Evolutionary conservation across 768 basidiomycete species (phyloP).

Genomic region (Tylopilus sp.): DNA sequence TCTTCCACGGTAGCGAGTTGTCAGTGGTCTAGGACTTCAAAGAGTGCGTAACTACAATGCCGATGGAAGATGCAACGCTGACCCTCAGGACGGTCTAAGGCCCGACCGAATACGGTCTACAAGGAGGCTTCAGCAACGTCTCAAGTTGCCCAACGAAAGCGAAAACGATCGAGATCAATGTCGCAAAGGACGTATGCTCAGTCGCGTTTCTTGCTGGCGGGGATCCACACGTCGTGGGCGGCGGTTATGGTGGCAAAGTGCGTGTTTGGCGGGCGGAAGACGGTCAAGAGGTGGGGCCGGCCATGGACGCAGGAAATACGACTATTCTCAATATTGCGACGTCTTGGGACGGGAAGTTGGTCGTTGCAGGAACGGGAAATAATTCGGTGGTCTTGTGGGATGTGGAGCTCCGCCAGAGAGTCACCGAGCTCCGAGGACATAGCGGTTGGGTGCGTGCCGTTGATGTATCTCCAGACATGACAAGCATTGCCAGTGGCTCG

Average conservation of each 20-base stretch:
- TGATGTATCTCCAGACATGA: constrained; percentile 14
- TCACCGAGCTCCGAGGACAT: constrained; percentile 7
- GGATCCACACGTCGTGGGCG: constrained; percentile 3
- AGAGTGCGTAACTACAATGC: background rate
- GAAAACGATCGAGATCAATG: background rate
- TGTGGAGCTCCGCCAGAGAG: constrained; percentile 1
- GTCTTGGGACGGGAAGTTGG: constrained; percentile 7
- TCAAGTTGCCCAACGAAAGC: background rate
- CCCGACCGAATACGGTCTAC: background rate
- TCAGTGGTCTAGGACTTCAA: background rate
- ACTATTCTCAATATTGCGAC: constrained; percentile 3
- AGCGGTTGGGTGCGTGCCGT: constrained; percentile 12
- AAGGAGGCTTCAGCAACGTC: background rate
- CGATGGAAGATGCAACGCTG: background rate
- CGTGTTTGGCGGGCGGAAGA: constrained; percentile 1
- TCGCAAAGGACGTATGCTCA: constrained; percentile 9
- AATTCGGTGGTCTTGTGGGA: constrained; percentile 12
- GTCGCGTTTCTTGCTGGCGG: constrained; percentile 5
- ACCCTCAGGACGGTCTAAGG: background rate
- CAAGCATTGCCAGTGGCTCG: constrained; percentile 8
- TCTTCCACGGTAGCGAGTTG: background rate
- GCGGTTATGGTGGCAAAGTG: constrained; percentile 10
- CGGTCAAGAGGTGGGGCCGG: constrained; percentile 1
- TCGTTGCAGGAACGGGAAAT: constrained; percentile 5
- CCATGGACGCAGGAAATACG: constrained; percentile 5